Percentiles rank a stretch among this genome's conserved stretches.
Evolutionary conservation across 805 yeast species (phyloP).

Genomic region (Starmerella riodocensis): DNA sequence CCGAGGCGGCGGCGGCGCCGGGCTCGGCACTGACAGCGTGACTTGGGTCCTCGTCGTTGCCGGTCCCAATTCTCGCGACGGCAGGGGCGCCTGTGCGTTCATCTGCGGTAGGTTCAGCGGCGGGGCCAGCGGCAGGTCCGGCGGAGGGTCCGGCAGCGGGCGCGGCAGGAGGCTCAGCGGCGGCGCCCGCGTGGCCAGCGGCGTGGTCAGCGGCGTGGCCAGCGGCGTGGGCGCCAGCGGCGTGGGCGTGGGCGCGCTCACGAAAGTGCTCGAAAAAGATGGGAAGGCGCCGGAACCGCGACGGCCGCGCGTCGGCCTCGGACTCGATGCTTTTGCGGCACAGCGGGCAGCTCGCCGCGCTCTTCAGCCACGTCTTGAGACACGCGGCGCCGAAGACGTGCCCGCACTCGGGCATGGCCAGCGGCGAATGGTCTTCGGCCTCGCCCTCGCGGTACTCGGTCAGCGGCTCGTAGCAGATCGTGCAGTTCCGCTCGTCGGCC

Average conservation of each 20-base stretch:
- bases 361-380: conserved; percentile 66
- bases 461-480: conserved; percentile 20
- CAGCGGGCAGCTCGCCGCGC: conserved; percentile 69
- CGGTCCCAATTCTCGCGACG: no score
- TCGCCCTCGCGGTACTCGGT: conserved; percentile 2
- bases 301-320: conserved; percentile 14
- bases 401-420: conserved; percentile 59
- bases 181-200: not conserved
- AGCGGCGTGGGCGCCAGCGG: no score
- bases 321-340: conserved; percentile 51
- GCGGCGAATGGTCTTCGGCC: conserved; percentile 41
- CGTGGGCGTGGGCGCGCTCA: no score
- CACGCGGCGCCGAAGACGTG: conserved; percentile 84
- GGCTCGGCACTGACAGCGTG: no score
- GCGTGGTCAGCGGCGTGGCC: no score
- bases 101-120: no score
- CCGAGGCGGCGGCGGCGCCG: no score
- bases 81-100: no score
- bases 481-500: conserved; percentile 14
- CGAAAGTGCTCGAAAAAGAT: conserved; percentile 2
- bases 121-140: not conserved
- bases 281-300: not conserved
- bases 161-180: not conserved
- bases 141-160: not conserved
- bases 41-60: no score